Conservation (phyloP, 176 grass and related monocot species). For the Triticum timopheevii region DNA sequence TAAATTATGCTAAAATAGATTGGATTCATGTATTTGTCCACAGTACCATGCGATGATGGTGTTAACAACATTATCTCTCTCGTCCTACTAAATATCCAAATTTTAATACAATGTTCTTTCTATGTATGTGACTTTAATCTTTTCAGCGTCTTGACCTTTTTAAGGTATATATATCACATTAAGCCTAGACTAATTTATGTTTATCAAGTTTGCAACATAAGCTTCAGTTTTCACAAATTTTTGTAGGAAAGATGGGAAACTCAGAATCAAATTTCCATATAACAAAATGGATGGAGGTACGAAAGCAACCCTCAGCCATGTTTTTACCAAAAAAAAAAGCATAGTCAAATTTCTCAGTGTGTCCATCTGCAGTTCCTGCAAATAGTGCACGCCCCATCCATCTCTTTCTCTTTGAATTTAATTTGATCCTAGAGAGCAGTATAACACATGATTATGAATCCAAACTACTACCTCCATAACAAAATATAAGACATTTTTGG, state of each 20-base stretch:
- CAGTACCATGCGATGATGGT: too few relatives aligned
- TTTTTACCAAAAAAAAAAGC: not conserved
- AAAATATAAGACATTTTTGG: too few relatives aligned
- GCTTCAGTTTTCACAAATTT: constrained; percentile 6
- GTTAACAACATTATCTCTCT: too few relatives aligned
- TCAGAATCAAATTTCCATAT: not conserved
- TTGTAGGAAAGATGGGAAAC: not conserved
- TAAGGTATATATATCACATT: not conserved
- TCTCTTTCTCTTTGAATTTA: constrained; percentile 1
- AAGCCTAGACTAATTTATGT: not conserved
- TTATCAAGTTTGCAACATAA: not conserved
- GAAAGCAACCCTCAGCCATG: not conserved
- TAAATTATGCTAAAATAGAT: too few relatives aligned
- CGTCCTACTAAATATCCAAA: not conserved
- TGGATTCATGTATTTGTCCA: too few relatives aligned
- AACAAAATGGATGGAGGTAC: not conserved
- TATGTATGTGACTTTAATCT: not conserved
- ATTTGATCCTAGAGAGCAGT: not conserved
- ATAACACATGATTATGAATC: not conserved
- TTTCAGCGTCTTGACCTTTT: not conserved
- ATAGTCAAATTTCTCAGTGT: not conserved
- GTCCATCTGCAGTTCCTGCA: not conserved
- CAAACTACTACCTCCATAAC: not conserved
- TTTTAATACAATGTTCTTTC: not conserved
- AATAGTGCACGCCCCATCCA: not conserved